Percentiles rank a stretch among this genome's conserved stretches.
These are phyloP conservation scores for Blastocystis sp. DNA, from an alignment of 352 stramenopile genomes.

Conservation along the genomic window DNA sequence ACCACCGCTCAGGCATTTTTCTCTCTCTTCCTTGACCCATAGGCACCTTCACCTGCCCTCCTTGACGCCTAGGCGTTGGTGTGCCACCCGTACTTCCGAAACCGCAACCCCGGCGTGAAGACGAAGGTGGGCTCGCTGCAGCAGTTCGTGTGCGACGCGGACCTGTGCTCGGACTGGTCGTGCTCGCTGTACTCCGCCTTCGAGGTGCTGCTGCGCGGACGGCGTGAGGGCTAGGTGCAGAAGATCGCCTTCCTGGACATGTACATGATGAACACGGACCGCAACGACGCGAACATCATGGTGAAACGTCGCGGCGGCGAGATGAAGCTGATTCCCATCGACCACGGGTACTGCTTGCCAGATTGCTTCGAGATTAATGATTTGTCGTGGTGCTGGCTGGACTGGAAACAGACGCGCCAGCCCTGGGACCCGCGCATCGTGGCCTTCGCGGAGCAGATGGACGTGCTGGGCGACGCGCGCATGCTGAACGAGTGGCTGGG, in stretches of 20 bases:
- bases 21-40: constrained; percentile 78
- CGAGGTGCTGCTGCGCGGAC: constrained; percentile 32
- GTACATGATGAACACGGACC: constrained; percentile 92
- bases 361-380: constrained; percentile 90
- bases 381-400: constrained; percentile 97
- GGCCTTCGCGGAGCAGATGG: constrained; percentile 71
- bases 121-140: constrained; percentile 94
- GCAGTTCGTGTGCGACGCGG: constrained; percentile 89
- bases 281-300: constrained; percentile 94
- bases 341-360: constrained; percentile 95
- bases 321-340: constrained; percentile 88
- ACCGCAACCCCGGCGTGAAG: constrained; percentile 75
- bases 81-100: constrained; percentile 77
- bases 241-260: constrained; percentile 98
- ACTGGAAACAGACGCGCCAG: constrained; percentile 87
- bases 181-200: constrained; percentile 78
- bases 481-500: constrained; percentile 76
- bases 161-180: constrained; percentile 87
- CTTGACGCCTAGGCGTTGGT: constrained; percentile 81
- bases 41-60: constrained; percentile 77
- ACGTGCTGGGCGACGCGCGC: constrained; percentile 76
- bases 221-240: constrained; percentile 82
- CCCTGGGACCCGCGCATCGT: constrained; percentile 76
- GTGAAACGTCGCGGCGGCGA: constrained; percentile 77
- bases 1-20: constrained; percentile 81